A percentile compares a stretch with the other conserved stretches of the same genome.
phyloP scores from a whole-genome alignment of 2,329 filamentous ascomycete species.

The Arthrobotrys conoides region DNA sequence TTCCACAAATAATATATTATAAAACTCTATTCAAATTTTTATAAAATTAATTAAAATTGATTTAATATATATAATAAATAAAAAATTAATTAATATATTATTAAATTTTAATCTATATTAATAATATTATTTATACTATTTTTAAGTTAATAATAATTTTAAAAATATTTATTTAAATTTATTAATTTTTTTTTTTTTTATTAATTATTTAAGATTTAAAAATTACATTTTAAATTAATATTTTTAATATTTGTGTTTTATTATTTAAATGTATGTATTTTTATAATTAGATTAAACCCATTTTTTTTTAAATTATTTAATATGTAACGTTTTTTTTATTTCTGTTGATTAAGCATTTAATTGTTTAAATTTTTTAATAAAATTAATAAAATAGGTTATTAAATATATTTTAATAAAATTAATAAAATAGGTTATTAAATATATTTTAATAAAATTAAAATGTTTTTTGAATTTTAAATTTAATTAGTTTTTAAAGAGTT shows the following conservation, averaged over 20 bases:
- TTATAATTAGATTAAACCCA: no score
- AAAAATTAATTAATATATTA: constrained; percentile 4
- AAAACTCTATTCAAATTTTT: neutral
- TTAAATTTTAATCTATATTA: neutral
- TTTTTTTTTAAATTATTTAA: constrained; percentile 9
- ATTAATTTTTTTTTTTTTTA: constrained; percentile 1
- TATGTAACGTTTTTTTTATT: neutral
- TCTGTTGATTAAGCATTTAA: constrained; percentile 8
- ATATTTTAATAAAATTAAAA: no score
- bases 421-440: no score
- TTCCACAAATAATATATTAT: neutral
- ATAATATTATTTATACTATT: neutral
- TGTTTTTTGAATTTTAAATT: neutral
- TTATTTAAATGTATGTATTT: constrained; percentile 1
- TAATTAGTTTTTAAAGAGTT: neutral
- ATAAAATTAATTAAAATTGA: neutral
- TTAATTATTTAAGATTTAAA: constrained; percentile 9
- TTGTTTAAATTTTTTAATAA: constrained; percentile 9
- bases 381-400: constrained; percentile 2
- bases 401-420: constrained; percentile 23
- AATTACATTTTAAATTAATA: constrained; percentile 20
- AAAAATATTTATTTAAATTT: constrained; percentile 4
- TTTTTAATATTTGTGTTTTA: constrained; percentile 15
- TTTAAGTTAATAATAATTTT: neutral
- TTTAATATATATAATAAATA: neutral